A percentile compares a stretch with the other conserved stretches of the same genome.
Evolutionary conservation across 2,329 filamentous ascomycete genomes (phyloP).

Genomic region (Nigrospora oryzae): DNA sequence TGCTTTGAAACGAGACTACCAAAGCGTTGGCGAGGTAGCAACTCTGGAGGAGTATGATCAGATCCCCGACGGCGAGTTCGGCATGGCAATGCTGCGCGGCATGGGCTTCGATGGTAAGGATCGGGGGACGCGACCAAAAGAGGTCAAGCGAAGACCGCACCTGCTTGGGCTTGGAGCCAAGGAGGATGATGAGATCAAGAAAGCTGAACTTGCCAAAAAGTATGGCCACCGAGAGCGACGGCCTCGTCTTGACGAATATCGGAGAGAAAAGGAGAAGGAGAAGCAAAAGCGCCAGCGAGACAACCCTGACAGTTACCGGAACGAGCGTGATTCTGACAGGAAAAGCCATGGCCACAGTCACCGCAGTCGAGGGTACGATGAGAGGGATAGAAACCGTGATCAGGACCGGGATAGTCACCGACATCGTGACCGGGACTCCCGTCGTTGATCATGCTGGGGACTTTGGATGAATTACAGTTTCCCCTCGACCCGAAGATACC

Average conservation of each 20-base stretch:
- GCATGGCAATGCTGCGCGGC: slow-evolving; percentile 77
- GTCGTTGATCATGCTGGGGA: slow-evolving; percentile 2
- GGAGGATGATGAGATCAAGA: slow-evolving; percentile 65
- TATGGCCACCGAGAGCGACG: slow-evolving; percentile 26
- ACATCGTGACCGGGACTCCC: slow-evolving; percentile 13
- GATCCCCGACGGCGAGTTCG: slow-evolving; percentile 91
- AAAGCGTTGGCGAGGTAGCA: slow-evolving; percentile 63
- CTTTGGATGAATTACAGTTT: too few species aligned
- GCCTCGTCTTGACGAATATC: slow-evolving; percentile 42
- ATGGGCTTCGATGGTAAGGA: slow-evolving; percentile 87
- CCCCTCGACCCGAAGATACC: too few species aligned
- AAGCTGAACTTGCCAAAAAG: slow-evolving; percentile 44
- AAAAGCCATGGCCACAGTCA: slow-evolving; percentile 20
- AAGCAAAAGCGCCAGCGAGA: slow-evolving; percentile 30
- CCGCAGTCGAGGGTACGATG: slow-evolving; percentile 13
- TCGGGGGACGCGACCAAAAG: slow-evolving; percentile 43
- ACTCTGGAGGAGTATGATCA: slow-evolving; percentile 78
- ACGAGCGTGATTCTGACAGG: slow-evolving; percentile 33
- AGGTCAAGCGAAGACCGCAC: slow-evolving; percentile 65
- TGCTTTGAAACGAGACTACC: slow-evolving; percentile 62
- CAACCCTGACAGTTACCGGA: slow-evolving; percentile 33
- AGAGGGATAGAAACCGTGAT: slow-evolving; percentile 17
- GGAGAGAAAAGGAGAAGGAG: slow-evolving; percentile 34
- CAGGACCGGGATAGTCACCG: slow-evolving; percentile 14
- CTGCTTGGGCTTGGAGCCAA: slow-evolving; percentile 86